Evolutionary conservation across 2,329 filamentous ascomycete species (phyloP).

Genomic region (Clathrospora elynae): DNA sequence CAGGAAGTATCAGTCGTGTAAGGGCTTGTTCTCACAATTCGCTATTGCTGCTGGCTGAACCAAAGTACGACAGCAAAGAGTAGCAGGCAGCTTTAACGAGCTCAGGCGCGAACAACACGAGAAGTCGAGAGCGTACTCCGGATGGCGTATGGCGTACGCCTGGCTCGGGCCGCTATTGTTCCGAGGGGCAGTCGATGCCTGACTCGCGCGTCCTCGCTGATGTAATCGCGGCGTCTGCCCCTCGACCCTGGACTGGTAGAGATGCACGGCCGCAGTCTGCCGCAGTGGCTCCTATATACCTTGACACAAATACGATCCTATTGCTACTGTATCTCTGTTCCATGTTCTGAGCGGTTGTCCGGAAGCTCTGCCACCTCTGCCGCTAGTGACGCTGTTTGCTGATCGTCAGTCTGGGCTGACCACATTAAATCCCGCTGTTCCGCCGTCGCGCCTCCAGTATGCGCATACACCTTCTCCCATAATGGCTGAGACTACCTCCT

Average conservation of each 20-base stretch:
- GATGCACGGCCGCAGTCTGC: background rate
- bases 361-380: slow-evolving; percentile 20
- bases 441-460: slow-evolving; percentile 25
- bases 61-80: too few species aligned
- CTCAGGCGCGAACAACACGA: too few species aligned
- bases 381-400: slow-evolving; percentile 30
- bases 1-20: slow-evolving; percentile 3
- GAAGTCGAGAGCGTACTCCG: slow-evolving; percentile 20
- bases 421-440: slow-evolving; percentile 22
- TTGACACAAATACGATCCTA: slow-evolving; percentile 2
- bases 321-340: slow-evolving; percentile 5
- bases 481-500: slow-evolving; percentile 44
- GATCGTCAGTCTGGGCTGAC: slow-evolving; percentile 39
- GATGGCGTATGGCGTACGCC: slow-evolving; percentile 24
- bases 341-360: slow-evolving; percentile 3
- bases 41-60: slow-evolving; percentile 20
- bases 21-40: slow-evolving; percentile 9
- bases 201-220: slow-evolving; percentile 24
- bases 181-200: slow-evolving; percentile 15
- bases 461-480: slow-evolving; percentile 20
- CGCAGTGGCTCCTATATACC: background rate
- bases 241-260: slow-evolving; percentile 1
- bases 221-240: slow-evolving; percentile 8
- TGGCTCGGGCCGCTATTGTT: slow-evolving; percentile 30
- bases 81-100: too few species aligned